Percentiles rank a stretch among this genome's conserved stretches.
Evolutionary conservation across 371 early-diverging fungal genomes (phyloP).

Genomic region (Lichtheimia ornata): DNA sequence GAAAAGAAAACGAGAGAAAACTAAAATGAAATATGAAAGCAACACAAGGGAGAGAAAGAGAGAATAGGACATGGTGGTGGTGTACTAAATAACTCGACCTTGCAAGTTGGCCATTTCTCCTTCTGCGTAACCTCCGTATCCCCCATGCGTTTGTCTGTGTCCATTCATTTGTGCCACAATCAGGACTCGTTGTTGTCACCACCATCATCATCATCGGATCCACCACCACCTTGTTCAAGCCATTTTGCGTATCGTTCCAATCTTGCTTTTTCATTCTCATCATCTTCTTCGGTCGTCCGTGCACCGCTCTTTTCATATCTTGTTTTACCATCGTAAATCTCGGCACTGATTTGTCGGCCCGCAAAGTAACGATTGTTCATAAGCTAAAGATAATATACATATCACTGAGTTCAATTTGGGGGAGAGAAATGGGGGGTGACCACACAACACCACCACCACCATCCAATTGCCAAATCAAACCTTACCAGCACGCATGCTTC

Average conservation of each 20-base stretch:
- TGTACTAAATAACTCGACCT: slow-evolving; percentile 4
- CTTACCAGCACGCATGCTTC: slow-evolving; percentile 77
- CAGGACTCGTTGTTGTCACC: slow-evolving; percentile 2
- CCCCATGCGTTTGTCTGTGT: slow-evolving; percentile 14
- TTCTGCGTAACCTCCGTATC: slow-evolving; percentile 3
- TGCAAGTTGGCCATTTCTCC: slow-evolving; percentile 8
- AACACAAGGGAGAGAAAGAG: slow-evolving; percentile 7
- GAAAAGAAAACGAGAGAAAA: slow-evolving; percentile 3
- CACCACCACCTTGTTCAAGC: slow-evolving; percentile 59
- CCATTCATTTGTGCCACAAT: neutral
- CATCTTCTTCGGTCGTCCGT: slow-evolving; percentile 58
- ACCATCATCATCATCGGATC: slow-evolving; percentile 19
- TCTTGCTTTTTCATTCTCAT: slow-evolving; percentile 69
- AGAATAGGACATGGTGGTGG: neutral
- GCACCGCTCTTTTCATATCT: slow-evolving; percentile 58
- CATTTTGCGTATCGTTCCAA: slow-evolving; percentile 81
- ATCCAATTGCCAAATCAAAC: neutral
- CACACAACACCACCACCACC: no score
- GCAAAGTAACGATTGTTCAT: slow-evolving; percentile 94
- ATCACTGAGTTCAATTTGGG: neutral
- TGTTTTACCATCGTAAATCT: slow-evolving; percentile 79
- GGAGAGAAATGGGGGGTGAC: neutral
- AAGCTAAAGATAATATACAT: slow-evolving; percentile 40
- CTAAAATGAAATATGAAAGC: slow-evolving; percentile 1
- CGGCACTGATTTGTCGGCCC: slow-evolving; percentile 80